Base-by-base conservation (phyloP, 2,329 filamentous ascomycete genomes). In the Ophiocordyceps unilateralis region DNA sequence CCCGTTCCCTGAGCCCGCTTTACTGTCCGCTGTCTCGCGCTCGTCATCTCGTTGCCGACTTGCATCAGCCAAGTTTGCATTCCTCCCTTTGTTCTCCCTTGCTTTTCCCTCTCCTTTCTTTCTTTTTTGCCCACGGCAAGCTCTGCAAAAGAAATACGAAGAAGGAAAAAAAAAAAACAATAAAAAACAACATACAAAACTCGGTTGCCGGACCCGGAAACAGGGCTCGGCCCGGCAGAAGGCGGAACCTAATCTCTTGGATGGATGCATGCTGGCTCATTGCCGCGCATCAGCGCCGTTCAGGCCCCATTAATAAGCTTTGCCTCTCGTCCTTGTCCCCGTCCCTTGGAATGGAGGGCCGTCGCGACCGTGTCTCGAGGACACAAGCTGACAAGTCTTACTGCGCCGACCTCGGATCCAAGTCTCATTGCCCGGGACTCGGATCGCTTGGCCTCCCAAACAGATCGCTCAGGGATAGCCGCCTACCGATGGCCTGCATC, bases 391-490 rank as follows among this genome's bases (percentile, higher is more conserved):
- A 28, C 4, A 28, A 28, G 24, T 6, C 6, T 6, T 6, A 26
- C 6, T 6, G 24, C 5, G 28, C 23, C 11, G 28, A 32, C 6
- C 5, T 14, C 28, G 14, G 14, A 34, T n/a, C 11, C 15, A 26
- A 17, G 21, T n/a, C 23, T 46, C 43, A 46, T 19, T 51, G 47
- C 28, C 47, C 51, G 19, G 44, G 43, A 36, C 40, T 44, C 15
- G 43, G 45, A 8, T 52, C 51, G 34, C 54, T 54, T 42, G 57
- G 52, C 41, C 54, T 54, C 19, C 58, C 58, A 48, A 71, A 70
- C 10, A 72, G 54, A 45, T 70, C 66, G 28, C 60, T 62, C 34
- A 71, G 48, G 46, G 62, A 67, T 14, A 71, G 50, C 37, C 59
- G 60, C 41, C 63, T 58, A 6, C 65, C 66, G 41, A 67, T 59